Base-by-base conservation (phyloP, 1,139 yeast genomes). In the Suhomyces bokatorum region DNA sequence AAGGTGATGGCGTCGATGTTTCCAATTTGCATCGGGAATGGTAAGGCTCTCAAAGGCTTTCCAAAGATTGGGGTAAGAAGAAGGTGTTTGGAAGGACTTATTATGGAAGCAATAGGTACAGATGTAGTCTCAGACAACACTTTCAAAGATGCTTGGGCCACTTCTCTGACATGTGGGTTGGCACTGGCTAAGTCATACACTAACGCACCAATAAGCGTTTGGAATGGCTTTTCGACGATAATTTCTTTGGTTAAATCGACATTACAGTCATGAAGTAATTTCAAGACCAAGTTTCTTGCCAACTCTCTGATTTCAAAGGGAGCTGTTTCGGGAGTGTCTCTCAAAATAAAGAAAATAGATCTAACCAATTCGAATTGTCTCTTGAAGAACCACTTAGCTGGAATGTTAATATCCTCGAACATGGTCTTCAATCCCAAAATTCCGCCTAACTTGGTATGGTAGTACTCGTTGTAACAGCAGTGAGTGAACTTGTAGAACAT, bases 21-120 rank as follows among this genome's bases (percentile, higher is more conserved):
- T 29, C 99, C 99, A 46, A 95, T 93, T 67, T 95, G 99, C 97
- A 91, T 93, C 3, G 97, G 95, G 69, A 95, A 93, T 0, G 99
- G 99, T 50, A 95, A 74, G 0, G 99, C 99, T 50, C 99, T 77
- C 48, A 95, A 69, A 1, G 99, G 99, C 59, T 95, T 95, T 6
- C 97, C 96, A 69, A 93, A 95, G 35, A 95, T 93, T 8, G 99
- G 99, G 1, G 95, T 88, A 39, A 95, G 69, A 36, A 95, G 71
- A 37, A 91, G 80, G 36, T 81, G 85, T 55, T 89, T 88, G 40
- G 95, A 90, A 13, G 95, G 95, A 10, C 81, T 81, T 64, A 95
- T 83, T 52, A 95, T 78, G 1, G 83, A 79, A 1, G 93, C 79
- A 42, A 90, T 75, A 1, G 95, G 78, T 17, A 85, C 83, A 1